Evolutionary conservation across 257 asterid genomes (phyloP), one percentile per base, ranked within the genome.

Genomic region (Jasminum sambac): DNA sequence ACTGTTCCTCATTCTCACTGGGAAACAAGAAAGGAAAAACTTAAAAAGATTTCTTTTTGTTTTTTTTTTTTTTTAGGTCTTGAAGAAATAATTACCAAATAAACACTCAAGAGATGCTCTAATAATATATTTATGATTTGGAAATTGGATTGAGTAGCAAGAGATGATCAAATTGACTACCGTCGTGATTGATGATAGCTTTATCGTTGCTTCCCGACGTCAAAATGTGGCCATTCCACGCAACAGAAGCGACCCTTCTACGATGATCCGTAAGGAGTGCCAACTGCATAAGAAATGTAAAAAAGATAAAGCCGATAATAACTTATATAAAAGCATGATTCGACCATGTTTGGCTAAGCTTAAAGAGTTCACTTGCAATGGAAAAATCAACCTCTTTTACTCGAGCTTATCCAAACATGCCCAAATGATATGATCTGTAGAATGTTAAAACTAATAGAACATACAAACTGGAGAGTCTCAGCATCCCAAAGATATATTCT

Each of bases 171-270:
- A 68, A 64, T 48, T 23, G 70, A 64, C 60, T 84, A 89, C 98
- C 90, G 21, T 90, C 96, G 69, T 92, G 96, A 76, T 81, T 85
- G 37, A 84, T 80, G 71, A 92, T 92, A 72, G 85, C 64, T 79
- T 74, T 67, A 68, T 80, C 90, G 25, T 67, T 23, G 84, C 95
- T 77, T 69, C 98, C 98, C 14, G 96, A 79, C 38, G 98, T 85
- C 76, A 89, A 71, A 19, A 80, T 55, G 37, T 79, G 79, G 57
- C 83, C 85, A 7, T 86, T 89, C 98, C 98, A 92, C 5, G 92
- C 82, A 36, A 88, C 58, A 60, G 81, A 72, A 34, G 84, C 90
- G n/a, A 92, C 90, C 72, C 84, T 81, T 62, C 71, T 65, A 58
- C 41, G 50, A 69, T 88, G 96, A 36, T 90, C 92, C 21, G 61